Percentiles rank a stretch among this genome's conserved stretches.
Conservation (phyloP, 768 basidiomycete species). For the Hysterangium stoloniferum region DNA sequence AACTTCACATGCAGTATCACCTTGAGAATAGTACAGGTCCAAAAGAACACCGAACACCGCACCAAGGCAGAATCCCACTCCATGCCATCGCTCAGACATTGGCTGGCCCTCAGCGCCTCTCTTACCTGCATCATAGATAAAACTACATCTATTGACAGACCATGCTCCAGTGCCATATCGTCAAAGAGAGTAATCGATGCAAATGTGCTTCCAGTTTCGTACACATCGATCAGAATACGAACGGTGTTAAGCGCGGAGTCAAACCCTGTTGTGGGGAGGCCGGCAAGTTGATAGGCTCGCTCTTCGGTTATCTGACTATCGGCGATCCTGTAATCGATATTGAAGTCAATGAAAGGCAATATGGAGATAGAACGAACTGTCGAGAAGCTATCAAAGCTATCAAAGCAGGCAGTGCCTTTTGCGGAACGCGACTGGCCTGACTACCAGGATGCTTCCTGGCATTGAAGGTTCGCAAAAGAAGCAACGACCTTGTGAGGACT, state of each 20-base stretch:
- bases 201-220: not conserved
- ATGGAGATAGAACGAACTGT: constrained; percentile 5
- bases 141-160: not conserved
- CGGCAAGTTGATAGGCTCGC: not conserved
- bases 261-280: not conserved
- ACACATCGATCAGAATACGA: not conserved
- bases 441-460: not conserved
- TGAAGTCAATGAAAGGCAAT: not conserved
- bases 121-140: constrained; percentile 5
- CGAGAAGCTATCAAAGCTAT: not conserved
- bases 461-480: constrained; percentile 5
- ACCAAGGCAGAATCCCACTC: constrained; percentile 11
- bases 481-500: not conserved
- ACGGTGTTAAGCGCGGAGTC: not conserved
- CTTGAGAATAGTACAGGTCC: constrained; percentile 10
- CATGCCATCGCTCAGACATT: constrained; percentile 4
- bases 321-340: not conserved
- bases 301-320: not conserved
- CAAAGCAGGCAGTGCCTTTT: not conserved
- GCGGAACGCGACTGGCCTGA: not conserved
- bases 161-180: constrained; percentile 9
- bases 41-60: constrained; percentile 8
- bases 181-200: constrained; percentile 5
- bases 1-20: not conserved
- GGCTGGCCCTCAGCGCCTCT: constrained; percentile 1